Evolutionary conservation across 163 green algal genomes (phyloP).

Genomic region (Prototheca wickerhamii): DNA sequence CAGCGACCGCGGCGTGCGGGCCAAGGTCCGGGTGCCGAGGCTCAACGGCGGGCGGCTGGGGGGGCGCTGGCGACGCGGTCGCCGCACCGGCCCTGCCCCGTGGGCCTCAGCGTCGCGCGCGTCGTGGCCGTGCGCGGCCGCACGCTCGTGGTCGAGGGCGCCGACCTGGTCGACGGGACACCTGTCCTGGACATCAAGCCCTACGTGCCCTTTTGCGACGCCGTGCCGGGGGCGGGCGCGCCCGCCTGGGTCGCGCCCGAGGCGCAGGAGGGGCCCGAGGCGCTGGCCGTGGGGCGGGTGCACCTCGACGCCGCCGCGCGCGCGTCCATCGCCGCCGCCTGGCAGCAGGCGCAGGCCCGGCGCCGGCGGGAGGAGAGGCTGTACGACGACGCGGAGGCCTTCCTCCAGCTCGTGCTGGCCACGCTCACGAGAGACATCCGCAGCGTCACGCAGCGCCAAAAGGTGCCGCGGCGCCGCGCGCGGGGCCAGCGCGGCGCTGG

Average conservation of each 20-base stretch:
- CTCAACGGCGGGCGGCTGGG: constrained; percentile 73
- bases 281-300: constrained; percentile 1
- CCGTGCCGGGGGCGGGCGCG: constrained; percentile 31
- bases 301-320: background rate
- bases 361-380: background rate
- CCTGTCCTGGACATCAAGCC: constrained; percentile 92
- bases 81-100: constrained; percentile 73
- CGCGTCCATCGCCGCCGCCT: background rate
- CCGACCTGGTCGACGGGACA: constrained; percentile 76
- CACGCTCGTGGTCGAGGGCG: constrained; percentile 51
- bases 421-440: constrained; percentile 64
- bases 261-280: background rate
- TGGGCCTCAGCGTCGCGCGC: constrained; percentile 66
- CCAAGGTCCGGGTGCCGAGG: constrained; percentile 70
- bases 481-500: background rate
- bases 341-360: background rate
- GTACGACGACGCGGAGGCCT: background rate
- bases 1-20: constrained; percentile 36
- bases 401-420: constrained; percentile 21
- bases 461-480: constrained; percentile 1
- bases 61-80: constrained; percentile 78
- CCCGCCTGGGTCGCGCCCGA: constrained; percentile 48
- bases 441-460: constrained; percentile 55
- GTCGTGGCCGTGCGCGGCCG: constrained; percentile 39
- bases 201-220: constrained; percentile 85